Conservation (phyloP, 2,329 filamentous ascomycete species). For the Neurospora crassa region DNA sequence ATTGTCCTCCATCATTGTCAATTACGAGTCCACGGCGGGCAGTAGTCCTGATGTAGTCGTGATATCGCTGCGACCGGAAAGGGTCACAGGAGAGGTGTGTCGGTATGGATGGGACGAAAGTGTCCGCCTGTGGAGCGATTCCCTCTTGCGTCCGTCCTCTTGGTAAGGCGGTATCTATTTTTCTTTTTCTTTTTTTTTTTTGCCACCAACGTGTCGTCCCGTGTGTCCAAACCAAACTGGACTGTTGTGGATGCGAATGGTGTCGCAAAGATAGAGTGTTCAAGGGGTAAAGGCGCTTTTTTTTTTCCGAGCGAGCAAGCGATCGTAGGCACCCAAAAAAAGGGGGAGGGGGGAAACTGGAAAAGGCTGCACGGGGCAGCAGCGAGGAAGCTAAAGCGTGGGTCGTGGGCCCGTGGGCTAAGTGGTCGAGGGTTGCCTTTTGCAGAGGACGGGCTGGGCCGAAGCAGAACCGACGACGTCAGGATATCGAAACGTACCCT, state of each 20-base stretch:
- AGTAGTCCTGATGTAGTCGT: background rate
- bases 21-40: background rate
- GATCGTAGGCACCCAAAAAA: background rate
- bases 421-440: background rate
- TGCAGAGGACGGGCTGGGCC: background rate
- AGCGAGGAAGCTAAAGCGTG: background rate
- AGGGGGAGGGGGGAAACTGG: background rate
- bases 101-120: background rate
- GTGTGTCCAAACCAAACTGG: background rate
- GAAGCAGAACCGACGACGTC: background rate
- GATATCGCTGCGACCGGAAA: background rate
- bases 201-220: background rate
- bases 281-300: background rate
- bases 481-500: background rate
- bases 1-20: slow-evolving; percentile 13
- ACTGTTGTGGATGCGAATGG: background rate
- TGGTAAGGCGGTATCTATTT: background rate
- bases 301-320: background rate
- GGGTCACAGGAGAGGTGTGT: background rate
- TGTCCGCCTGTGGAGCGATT: background rate
- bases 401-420: background rate
- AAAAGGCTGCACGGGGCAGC: background rate
- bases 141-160: background rate
- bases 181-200: background rate
- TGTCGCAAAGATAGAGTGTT: background rate